A percentile compares a stretch with the other conserved stretches of the same genome.
Conservation (phyloP, 768 basidiomycete genomes). For the Hebeloma cylindrosporum region DNA sequence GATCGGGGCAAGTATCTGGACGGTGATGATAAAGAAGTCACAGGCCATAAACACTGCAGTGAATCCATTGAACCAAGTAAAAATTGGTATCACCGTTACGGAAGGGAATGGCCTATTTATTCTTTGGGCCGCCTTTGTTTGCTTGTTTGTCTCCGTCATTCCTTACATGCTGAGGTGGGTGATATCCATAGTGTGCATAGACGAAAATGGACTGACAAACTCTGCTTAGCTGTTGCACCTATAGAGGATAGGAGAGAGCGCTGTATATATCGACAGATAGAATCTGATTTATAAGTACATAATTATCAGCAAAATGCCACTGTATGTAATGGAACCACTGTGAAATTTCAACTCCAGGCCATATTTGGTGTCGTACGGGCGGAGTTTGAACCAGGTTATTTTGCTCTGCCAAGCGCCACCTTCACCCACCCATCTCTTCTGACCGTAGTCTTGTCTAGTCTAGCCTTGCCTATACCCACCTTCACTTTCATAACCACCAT, state of each 20-base stretch:
- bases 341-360: background rate
- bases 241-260: constrained; percentile 50
- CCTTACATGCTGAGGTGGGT: constrained; percentile 79
- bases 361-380: background rate
- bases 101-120: constrained; percentile 63
- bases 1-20: constrained; percentile 76
- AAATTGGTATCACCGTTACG: constrained; percentile 64
- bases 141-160: constrained; percentile 60
- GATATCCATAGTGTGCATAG: background rate
- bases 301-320: too few species aligned
- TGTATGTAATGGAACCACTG: background rate
- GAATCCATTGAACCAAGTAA: constrained; percentile 28
- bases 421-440: constrained; percentile 3
- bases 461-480: constrained; percentile 1
- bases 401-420: background rate
- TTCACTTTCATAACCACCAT: constrained; percentile 13
- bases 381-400: constrained; percentile 12
- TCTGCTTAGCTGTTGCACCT: constrained; percentile 69
- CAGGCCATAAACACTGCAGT: constrained; percentile 58
- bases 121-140: constrained; percentile 74
- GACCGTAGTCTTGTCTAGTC: constrained; percentile 1
- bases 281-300: background rate
- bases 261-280: background rate
- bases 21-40: constrained; percentile 65
- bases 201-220: constrained; percentile 1